phyloP scores from a whole-genome alignment of 192 early-diverging fungal species.

The Backusella westeae region DNA sequence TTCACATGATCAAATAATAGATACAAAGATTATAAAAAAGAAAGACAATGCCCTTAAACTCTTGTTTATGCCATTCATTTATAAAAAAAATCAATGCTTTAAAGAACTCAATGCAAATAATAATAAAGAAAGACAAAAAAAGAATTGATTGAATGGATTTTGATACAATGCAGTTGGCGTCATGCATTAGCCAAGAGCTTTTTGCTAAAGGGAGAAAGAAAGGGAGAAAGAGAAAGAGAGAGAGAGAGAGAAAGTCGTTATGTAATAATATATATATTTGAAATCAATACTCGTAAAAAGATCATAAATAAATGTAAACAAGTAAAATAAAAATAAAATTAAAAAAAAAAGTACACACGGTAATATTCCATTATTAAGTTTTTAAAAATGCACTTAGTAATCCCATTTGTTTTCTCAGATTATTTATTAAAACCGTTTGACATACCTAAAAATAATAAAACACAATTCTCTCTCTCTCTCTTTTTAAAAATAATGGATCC shows the following conservation, averaged over 20 bases:
- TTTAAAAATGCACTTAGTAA: background rate
- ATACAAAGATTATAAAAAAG: background rate
- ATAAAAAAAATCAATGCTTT: too few species aligned
- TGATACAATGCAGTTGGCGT: background rate
- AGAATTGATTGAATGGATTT: too few species aligned
- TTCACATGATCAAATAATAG: background rate
- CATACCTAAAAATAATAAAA: background rate
- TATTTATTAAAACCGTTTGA: background rate
- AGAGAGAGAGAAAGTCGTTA: background rate
- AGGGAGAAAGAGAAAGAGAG: background rate
- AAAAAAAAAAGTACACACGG: background rate
- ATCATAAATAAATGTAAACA: background rate
- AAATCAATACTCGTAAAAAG: background rate
- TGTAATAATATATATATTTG: background rate
- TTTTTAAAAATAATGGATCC: conserved; percentile 9
- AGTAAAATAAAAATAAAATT: background rate
- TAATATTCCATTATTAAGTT: background rate
- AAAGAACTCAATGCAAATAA: too few species aligned
- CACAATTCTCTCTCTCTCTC: background rate
- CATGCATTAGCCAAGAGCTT: background rate
- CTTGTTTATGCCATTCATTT: too few species aligned
- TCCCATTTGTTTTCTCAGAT: background rate
- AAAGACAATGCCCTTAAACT: background rate
- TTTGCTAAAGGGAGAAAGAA: background rate
- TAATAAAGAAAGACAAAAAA: too few species aligned